Evolutionary conservation across 495 filamentous ascomycete species (phyloP).

Genomic region (Aspergillus conjunctus): DNA sequence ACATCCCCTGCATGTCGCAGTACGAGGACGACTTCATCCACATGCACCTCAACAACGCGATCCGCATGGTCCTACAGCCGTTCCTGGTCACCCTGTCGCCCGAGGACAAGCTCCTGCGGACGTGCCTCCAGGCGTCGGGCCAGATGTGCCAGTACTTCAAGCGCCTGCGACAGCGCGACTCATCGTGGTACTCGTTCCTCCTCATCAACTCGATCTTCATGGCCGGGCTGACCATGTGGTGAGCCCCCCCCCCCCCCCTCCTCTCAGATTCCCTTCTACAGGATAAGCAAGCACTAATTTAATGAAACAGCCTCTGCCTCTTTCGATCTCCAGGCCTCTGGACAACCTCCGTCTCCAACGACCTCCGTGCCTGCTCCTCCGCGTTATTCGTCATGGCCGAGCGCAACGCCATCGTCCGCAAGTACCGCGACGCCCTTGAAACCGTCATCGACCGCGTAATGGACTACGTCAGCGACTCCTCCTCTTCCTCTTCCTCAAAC

Average conservation of each 20-base stretch:
- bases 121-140: conserved; percentile 38
- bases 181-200: conserved; percentile 44
- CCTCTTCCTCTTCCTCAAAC: background rate
- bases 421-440: conserved; percentile 48
- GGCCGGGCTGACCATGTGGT: conserved; percentile 46
- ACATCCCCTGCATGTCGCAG: conserved; percentile 27
- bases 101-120: conserved; percentile 31
- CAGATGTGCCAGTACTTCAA: conserved; percentile 50
- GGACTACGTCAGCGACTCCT: conserved; percentile 29
- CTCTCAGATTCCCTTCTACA: no score
- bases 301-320: conserved; percentile 25
- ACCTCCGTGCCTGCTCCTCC: conserved; percentile 45
- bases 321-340: conserved; percentile 37
- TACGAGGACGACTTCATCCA: conserved; percentile 41
- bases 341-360: conserved; percentile 41
- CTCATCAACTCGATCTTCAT: conserved; percentile 46
- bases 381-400: conserved; percentile 49
- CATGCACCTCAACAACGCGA: conserved; percentile 45
- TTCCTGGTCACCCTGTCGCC: conserved; percentile 40
- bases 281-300: no score
- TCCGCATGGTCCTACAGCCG: conserved; percentile 43
- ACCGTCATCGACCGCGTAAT: conserved; percentile 42
- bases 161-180: conserved; percentile 39
- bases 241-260: conserved; percentile 16
- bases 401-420: conserved; percentile 38